Evolutionary conservation across 768 basidiomycete species (phyloP).

Genomic region (Mycena leptocephala): DNA sequence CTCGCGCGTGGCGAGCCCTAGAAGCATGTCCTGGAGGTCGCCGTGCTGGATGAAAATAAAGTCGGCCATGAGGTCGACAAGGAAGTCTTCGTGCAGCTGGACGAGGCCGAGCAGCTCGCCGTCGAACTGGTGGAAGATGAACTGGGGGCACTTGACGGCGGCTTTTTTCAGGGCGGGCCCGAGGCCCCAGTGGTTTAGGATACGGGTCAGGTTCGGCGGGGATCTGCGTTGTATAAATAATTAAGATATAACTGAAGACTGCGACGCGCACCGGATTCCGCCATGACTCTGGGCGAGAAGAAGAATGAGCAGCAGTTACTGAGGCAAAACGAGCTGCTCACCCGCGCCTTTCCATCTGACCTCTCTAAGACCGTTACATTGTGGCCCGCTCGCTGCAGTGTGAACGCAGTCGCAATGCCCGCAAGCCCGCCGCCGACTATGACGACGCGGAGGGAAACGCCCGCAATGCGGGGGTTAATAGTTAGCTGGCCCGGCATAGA

Average conservation of each 20-base stretch:
- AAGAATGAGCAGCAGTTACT: not conserved
- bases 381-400: conserved; percentile 72
- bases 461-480: conserved; percentile 43
- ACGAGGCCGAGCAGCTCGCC: conserved; percentile 55
- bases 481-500: conserved; percentile 48
- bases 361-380: conserved; percentile 72
- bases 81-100: conserved; percentile 63
- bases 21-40: conserved; percentile 66
- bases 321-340: conserved; percentile 38
- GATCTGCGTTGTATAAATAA: conserved; percentile 41
- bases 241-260: not conserved
- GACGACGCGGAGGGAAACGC: conserved; percentile 52
- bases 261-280: conserved; percentile 54
- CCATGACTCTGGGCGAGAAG: conserved; percentile 51
- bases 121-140: conserved; percentile 41
- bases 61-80: conserved; percentile 56
- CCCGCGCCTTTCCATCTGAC: conserved; percentile 58
- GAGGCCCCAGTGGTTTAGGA: conserved; percentile 72
- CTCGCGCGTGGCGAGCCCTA: conserved; percentile 60
- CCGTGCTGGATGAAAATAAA: conserved; percentile 63
- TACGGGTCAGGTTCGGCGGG: conserved; percentile 73
- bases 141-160: conserved; percentile 52
- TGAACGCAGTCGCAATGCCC: conserved; percentile 71
- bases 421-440: conserved; percentile 66
- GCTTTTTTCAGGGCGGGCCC: conserved; percentile 59